Percentiles rank a stretch among this genome's conserved stretches.
These are phyloP conservation scores for Rhizophagus sp. DNA, from an alignment of 192 early-diverging fungal species.

Conservation along the genomic window DNA sequence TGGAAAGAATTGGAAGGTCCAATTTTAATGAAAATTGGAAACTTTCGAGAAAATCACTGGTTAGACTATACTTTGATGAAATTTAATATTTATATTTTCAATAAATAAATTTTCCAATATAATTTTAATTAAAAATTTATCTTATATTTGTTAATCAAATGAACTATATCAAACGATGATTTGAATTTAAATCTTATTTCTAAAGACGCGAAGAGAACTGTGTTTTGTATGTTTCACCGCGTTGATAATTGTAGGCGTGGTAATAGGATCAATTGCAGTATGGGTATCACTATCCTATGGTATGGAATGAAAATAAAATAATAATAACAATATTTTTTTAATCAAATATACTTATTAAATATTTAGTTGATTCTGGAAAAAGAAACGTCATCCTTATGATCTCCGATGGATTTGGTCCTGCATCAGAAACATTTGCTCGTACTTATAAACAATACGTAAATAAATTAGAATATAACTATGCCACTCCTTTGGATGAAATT, in stretches of 20 bases:
- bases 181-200: background rate
- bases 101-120: too few relatives aligned
- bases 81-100: too few relatives aligned
- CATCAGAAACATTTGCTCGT: conserved; percentile 87
- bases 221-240: background rate
- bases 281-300: background rate
- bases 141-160: background rate
- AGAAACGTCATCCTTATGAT: conserved; percentile 93
- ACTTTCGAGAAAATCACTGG: too few relatives aligned
- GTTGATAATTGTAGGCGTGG: background rate
- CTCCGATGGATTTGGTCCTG: conserved; percentile 93
- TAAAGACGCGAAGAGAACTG: background rate
- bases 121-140: too few relatives aligned
- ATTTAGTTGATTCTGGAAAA: conserved; percentile 34
- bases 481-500: conserved; percentile 65
- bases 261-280: background rate
- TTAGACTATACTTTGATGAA: too few relatives aligned
- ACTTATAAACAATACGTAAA: conserved; percentile 75
- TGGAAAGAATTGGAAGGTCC: too few relatives aligned
- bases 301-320: background rate
- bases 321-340: background rate
- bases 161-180: background rate
- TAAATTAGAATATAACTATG: conserved; percentile 44
- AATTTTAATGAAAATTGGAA: too few relatives aligned
- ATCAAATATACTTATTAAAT: background rate